phyloP scores from a whole-genome alignment of 2,329 filamentous ascomycete genomes.

The Colletotrichum theobromicola region DNA sequence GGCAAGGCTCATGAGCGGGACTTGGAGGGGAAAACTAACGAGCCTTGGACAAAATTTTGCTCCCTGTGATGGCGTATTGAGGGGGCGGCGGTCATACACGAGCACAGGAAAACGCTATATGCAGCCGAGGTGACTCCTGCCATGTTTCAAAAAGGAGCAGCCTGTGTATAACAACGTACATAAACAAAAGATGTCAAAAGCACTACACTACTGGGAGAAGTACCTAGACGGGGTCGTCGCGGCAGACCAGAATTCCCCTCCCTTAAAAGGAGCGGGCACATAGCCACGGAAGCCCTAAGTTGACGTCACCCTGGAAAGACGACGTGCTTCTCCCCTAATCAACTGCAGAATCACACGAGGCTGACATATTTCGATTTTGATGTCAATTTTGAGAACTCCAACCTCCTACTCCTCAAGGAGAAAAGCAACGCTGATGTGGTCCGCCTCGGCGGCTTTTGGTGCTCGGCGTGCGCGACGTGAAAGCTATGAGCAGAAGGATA shows the following conservation, averaged over 20 bases:
- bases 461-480: background rate
- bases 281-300: background rate
- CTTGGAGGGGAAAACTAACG: background rate
- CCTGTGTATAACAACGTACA: background rate
- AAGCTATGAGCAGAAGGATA: background rate
- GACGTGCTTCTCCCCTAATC: background rate
- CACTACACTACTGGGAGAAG: background rate
- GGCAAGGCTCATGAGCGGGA: background rate
- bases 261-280: background rate
- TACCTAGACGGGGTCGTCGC: background rate
- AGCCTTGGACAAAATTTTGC: background rate
- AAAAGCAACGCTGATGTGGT: constrained; percentile 22
- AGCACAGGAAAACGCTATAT: background rate
- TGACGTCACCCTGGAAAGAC: background rate
- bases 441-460: background rate
- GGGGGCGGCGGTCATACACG: background rate
- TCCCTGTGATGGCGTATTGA: background rate
- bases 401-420: background rate
- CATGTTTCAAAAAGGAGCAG: background rate
- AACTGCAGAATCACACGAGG: background rate
- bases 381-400: constrained; percentile 14
- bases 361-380: background rate
- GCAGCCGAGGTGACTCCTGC: background rate
- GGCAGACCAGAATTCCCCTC: background rate
- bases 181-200: background rate